These are phyloP conservation scores for Hygrophorus pudorinus DNA, from an alignment of 768 basidiomycete species.

Conservation along the genomic window DNA sequence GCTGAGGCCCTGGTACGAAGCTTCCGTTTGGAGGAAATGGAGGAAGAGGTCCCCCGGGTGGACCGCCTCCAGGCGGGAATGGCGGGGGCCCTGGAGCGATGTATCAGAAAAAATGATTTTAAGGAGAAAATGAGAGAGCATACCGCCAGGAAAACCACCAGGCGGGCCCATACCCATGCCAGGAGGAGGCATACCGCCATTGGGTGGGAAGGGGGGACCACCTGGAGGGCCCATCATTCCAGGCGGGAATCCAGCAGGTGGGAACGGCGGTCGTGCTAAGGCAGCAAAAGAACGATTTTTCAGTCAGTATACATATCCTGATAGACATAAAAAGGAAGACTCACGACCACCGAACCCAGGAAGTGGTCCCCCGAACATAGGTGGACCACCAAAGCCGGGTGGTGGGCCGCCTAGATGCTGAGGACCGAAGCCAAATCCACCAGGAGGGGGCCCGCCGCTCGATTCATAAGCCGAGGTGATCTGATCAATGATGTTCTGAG, in stretches of 20 bases:
- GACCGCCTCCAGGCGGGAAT: constrained; percentile 37
- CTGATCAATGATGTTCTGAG: constrained; percentile 96
- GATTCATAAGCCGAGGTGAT: constrained; percentile 91
- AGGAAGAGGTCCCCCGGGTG: constrained; percentile 34
- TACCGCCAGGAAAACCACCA: constrained; percentile 33
- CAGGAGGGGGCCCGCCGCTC: constrained; percentile 76
- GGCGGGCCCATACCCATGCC: constrained; percentile 32
- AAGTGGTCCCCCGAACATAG: constrained; percentile 43
- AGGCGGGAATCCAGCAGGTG: constrained; percentile 50
- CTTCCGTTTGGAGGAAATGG: constrained; percentile 34
- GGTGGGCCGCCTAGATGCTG: constrained; percentile 60
- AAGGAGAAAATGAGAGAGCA: constrained; percentile 6
- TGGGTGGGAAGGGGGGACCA: constrained; percentile 67
- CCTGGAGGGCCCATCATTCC: constrained; percentile 42
- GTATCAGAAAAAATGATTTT: background rate
- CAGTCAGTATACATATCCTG: constrained; percentile 2
- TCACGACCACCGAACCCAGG: constrained; percentile 46
- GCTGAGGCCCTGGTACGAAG: constrained; percentile 18
- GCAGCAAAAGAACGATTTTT: constrained; percentile 8
- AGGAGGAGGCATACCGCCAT: constrained; percentile 37
- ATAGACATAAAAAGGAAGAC: constrained; percentile 14
- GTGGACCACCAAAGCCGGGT: constrained; percentile 35
- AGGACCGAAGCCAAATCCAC: constrained; percentile 80
- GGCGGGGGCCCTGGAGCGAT: constrained; percentile 30
- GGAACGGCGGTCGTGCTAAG: constrained; percentile 59